Evolutionary conservation across 768 basidiomycete species (phyloP), one percentile per base, ranked within the genome.

Genomic region (Chiua virens): DNA sequence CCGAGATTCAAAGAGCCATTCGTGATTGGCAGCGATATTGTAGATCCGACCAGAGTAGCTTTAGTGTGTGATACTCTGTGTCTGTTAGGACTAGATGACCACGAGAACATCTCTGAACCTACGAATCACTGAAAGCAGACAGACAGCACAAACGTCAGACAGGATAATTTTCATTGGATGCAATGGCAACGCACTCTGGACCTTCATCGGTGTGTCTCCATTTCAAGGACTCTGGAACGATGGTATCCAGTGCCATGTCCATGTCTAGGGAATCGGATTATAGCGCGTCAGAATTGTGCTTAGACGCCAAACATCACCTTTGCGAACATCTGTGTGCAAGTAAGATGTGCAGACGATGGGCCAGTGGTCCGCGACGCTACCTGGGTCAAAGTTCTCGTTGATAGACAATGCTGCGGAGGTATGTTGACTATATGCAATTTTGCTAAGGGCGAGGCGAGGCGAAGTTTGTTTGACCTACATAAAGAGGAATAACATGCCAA

Each of bases 171-270:
- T 28, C 23, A 45, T 7, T 15, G 21, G 27, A 30, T 25, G 34
- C 20, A 15, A 23, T 22, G 30, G 35, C 4, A 13, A 62, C 62
- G 72, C 64, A 93, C 92, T 96, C 93, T 41, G 86, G 89, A 20
- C 92, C 93, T 75, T 98, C 94, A 64, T 93, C 92, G 1, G 85
- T 90, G 67, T 97, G 94, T 35, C 74, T 73, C 92, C 93, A 96
- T 45, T 81, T 70, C 14, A 95, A 73, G 14, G 65, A 76, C 65
- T 97, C 93, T 1, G 94, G 94, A 1, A 98, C 92, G 52, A 97
- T 83, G 27, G 71, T 78, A 70, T 97, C 94, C 18, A 97, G 73
- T 5, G 91, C 90, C 91, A 95, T 96, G 61, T 91, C 85, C 93
- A 97, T 95, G 64, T 97, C 94, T 89, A 53, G 52, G 23, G 17